Evolutionary conservation across 2,329 filamentous ascomycete genomes (phyloP), one percentile per base, ranked within the genome.

Genomic region (Chaetomiaceae sp.): DNA sequence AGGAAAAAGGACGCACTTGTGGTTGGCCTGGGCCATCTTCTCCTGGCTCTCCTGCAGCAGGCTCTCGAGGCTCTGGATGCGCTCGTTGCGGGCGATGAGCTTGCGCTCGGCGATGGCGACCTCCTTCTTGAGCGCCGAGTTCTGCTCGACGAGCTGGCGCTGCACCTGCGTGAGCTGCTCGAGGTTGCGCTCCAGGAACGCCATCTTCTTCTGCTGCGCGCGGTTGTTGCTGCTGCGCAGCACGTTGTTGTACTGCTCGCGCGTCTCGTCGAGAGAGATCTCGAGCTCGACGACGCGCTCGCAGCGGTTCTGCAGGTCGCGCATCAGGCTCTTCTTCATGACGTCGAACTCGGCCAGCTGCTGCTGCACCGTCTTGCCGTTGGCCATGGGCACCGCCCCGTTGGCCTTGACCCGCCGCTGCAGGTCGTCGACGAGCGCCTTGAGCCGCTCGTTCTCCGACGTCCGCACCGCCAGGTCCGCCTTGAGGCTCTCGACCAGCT

Each of bases 171-270:
- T 99, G 51, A 99, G 80, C 72, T 99, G 94, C 75, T 99, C 94
- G 37, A 99, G 83, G 69, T 99, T 99, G 68, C 94, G 87, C 77
- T 99, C 94, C 47, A 99, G 76, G 81, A 99, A 99, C 15, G 94
- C 95, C 89, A 99, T 97, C 82, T 99, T 99, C 87, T 99, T 99
- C 74, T 99, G 94, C 76, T 99, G 94, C 22, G 94, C 92, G 55
- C 94, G 88, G 78, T 95, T 97, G 78, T 99, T 99, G 62, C 90
- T 96, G 46, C 90, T 94, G 53, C 92, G 87, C 54, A 99, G 81
- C 56, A 99, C 94, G 65, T 96, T 96, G 78, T 99, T 97, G 76
- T 99, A 99, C 74, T 99, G 94, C 76, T 99, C 94, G 52, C 94
- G 84, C 1, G 94, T 96, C 77, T 96, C 91, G 68, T 99, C 94